Conservation (phyloP, 352 stramenopile species). For the Phytopythium oedochilum region DNA sequence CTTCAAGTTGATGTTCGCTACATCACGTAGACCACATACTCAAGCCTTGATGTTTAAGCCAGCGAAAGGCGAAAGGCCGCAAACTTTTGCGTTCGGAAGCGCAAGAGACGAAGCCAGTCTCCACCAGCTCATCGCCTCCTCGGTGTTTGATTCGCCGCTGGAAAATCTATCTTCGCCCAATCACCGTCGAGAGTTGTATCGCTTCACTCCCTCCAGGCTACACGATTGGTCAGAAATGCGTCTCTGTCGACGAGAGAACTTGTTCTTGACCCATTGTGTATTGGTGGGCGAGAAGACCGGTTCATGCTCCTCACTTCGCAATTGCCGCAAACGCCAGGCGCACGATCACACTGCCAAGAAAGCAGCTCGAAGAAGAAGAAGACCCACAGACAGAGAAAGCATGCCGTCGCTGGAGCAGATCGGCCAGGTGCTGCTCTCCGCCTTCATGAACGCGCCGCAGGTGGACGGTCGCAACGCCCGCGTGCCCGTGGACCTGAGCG, state of each 20-base stretch:
- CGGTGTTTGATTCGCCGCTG: constrained; percentile 19
- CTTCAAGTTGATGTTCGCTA: no score
- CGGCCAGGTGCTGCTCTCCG: constrained; percentile 44
- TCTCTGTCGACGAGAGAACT: neutral
- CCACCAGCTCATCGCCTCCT: neutral
- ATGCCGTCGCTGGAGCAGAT: constrained; percentile 45
- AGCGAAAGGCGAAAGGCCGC: neutral
- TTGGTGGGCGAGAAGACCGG: neutral
- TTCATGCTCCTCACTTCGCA: neutral
- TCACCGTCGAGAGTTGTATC: neutral
- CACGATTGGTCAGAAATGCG: constrained; percentile 3
- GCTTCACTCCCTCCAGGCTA: constrained; percentile 10
- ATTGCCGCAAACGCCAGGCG: neutral
- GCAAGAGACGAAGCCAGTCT: neutral
- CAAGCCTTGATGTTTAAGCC: no score
- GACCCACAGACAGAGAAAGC: neutral
- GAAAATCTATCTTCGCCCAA: constrained; percentile 1
- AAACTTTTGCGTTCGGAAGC: neutral
- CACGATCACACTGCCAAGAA: neutral
- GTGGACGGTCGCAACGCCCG: constrained; percentile 60
- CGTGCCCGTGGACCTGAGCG: constrained; percentile 60
- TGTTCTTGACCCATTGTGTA: no score
- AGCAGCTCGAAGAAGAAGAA: neutral
- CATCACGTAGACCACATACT: no score
- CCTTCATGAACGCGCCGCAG: constrained; percentile 79